Evolutionary conservation across 192 early-diverging fungal species (phyloP), one percentile per base, ranked within the genome.

Genomic region (Allomyces javanicus): DNA sequence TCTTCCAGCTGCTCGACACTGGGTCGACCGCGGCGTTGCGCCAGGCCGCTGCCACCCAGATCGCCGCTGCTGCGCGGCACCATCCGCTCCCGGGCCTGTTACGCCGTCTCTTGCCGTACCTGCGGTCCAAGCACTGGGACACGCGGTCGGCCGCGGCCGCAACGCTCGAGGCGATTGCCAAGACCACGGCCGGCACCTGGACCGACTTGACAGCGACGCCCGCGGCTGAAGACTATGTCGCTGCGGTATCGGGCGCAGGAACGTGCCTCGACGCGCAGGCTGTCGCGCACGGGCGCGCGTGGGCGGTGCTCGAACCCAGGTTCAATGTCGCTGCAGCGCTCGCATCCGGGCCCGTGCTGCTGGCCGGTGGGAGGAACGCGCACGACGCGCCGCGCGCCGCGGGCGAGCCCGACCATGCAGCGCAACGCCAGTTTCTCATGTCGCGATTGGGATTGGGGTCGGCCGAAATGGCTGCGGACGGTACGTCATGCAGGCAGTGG

Each of bases 41-140:
- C 19, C 74, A 77, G 40, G 92, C 93, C 17, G 96, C 96, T 14
- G 96, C 96, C 7, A 85, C 89, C 64, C 96, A 99, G 72, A 77
- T 99, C 61, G 96, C 93, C 22, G 89, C 92, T 58, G 89, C 96
- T 65, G 93, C 96, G 74, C 86, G 84, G 67, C 90, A 93, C 69
- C 89, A 97, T 65, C 94, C 93, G 72, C 80, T 97, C 25, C 91
- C 88, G 71, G 83, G 84, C 63, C 80, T 99, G 10, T 78, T 99
- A 33, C 81, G 79, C 62, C 71, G 77, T 45, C 73, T 73, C 17
- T 69, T 76, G 70, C 72, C 68, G 27, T 87, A 93, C 68, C 73
- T 99, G 1, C 80, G 92, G 33, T 92, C 86, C 72, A 86, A 86
- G 71, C 82, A 81, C 68, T 99, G 96, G 96, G 93, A 92, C 62